phyloP scores from a whole-genome alignment of 352 stramenopile species.

The Phytophthora multivora region DNA sequence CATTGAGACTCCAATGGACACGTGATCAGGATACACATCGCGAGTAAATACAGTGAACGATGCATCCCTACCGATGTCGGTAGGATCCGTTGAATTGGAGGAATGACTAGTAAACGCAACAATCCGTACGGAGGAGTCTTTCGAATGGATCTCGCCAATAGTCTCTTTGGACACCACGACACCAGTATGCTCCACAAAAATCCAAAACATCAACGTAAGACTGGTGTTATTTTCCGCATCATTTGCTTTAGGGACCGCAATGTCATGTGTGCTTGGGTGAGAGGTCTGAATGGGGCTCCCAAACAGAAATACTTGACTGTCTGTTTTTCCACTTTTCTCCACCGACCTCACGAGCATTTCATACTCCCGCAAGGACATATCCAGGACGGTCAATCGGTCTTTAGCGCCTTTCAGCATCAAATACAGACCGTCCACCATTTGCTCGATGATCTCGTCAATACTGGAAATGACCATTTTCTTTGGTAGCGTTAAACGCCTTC shows the following conservation, averaged over 20 bases:
- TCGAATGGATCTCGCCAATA: neutral
- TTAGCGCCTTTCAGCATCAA: slow-evolving; percentile 31
- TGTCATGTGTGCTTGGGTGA: slow-evolving; percentile 11
- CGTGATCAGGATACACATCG: slow-evolving; percentile 8
- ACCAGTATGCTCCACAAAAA: slow-evolving; percentile 21
- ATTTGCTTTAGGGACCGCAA: neutral
- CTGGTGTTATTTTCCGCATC: neutral
- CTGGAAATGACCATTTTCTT: slow-evolving; percentile 45
- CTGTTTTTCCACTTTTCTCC: neutral
- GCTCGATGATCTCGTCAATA: slow-evolving; percentile 47
- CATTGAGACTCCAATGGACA: slow-evolving; percentile 22
- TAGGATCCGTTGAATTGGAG: slow-evolving; percentile 1
- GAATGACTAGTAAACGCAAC: slow-evolving; percentile 9
- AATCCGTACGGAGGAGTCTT: slow-evolving; percentile 4
- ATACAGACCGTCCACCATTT: slow-evolving; percentile 46
- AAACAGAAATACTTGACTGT: slow-evolving; percentile 19
- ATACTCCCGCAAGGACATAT: slow-evolving; percentile 9
- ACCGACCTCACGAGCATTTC: neutral
- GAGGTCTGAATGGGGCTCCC: slow-evolving; percentile 26
- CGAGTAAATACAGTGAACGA: slow-evolving; percentile 23
- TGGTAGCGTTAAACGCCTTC: slow-evolving; percentile 51
- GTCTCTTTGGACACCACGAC: neutral
- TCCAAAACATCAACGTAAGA: slow-evolving; percentile 27
- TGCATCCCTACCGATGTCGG: neutral
- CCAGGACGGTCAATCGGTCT: slow-evolving; percentile 14